These are phyloP conservation scores for Aristolochia contorta DNA, from an alignment of 164 flowering plant genomes.

Conservation along the genomic window DNA sequence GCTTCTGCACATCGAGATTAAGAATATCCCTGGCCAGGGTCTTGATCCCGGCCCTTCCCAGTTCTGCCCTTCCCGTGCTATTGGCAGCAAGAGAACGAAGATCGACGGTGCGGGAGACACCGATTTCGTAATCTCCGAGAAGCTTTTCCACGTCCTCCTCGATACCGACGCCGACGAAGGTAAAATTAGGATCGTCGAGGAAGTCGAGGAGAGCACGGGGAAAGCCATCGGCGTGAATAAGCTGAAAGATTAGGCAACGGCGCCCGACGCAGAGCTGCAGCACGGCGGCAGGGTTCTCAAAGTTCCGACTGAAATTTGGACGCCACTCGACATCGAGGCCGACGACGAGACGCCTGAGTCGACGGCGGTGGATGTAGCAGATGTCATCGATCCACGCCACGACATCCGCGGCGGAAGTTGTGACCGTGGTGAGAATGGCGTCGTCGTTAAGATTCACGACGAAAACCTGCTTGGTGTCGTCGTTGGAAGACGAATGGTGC, in stretches of 20 bases:
- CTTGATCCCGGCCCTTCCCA: constrained; percentile 33
- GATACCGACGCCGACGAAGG: constrained; percentile 11
- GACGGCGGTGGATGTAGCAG: constrained; percentile 1
- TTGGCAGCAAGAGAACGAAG: constrained; percentile 24
- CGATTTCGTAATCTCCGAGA: constrained; percentile 2
- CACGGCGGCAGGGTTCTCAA: constrained; percentile 10
- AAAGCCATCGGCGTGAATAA: constrained; percentile 6
- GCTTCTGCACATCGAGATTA: constrained; percentile 33
- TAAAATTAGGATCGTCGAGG: not conserved
- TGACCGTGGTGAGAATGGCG: constrained; percentile 11
- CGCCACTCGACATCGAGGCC: constrained; percentile 64
- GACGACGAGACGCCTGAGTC: constrained; percentile 19
- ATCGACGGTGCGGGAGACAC: not conserved
- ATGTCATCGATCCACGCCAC: constrained; percentile 10
- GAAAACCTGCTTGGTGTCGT: not conserved
- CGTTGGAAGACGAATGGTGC: not conserved
- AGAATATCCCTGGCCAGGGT: constrained; percentile 23
- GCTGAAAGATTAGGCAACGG: constrained; percentile 11
- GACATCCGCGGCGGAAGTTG: constrained; percentile 7
- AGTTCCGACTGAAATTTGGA: constrained; percentile 11
- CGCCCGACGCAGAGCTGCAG: constrained; percentile 11
- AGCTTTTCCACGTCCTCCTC: constrained; percentile 7
- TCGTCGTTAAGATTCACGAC: not conserved
- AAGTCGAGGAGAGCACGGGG: not conserved
- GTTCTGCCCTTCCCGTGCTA: constrained; percentile 7